phyloP scores from a whole-genome alignment of 2,329 filamentous ascomycete genomes.

The Juglanconis oblonga region DNA sequence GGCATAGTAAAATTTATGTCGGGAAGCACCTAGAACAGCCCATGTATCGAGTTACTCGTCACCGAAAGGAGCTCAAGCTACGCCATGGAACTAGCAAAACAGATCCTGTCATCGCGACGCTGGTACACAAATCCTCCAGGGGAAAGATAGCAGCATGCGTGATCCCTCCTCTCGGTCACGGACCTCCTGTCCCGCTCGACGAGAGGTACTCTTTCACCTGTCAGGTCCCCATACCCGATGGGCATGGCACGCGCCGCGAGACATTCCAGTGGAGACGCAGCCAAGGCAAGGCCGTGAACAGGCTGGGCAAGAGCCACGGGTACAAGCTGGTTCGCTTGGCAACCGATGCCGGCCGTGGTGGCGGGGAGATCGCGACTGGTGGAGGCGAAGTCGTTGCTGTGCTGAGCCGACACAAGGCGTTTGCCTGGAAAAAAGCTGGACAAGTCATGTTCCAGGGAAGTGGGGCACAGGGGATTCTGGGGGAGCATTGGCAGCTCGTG shows the following conservation, averaged over 20 bases:
- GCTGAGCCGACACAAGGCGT: neutral
- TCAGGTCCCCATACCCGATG: neutral
- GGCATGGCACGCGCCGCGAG: neutral
- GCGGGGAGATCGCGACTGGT: neutral
- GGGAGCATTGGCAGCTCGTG: neutral
- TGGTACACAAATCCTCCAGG: neutral
- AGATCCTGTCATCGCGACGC: neutral
- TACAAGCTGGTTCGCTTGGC: constrained; percentile 4
- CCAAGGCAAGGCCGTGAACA: neutral
- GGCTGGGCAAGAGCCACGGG: neutral
- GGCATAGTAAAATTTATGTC: neutral
- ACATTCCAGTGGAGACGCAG: constrained; percentile 3
- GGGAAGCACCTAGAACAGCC: neutral
- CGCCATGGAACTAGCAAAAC: neutral
- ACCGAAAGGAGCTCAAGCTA: neutral
- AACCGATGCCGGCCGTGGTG: neutral
- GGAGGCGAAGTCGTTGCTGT: constrained; percentile 4
- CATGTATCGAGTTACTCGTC: neutral
- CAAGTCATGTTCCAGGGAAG: neutral
- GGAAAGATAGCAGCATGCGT: neutral
- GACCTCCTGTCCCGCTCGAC: neutral
- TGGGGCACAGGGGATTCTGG: constrained; percentile 3
- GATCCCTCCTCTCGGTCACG: neutral
- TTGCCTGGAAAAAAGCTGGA: neutral
- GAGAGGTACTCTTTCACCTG: neutral